Percentiles rank a stretch among this genome's conserved stretches.
Evolutionary conservation across 192 early-diverging fungal genomes (phyloP).

Genomic region (Entomortierella lignicola): DNA sequence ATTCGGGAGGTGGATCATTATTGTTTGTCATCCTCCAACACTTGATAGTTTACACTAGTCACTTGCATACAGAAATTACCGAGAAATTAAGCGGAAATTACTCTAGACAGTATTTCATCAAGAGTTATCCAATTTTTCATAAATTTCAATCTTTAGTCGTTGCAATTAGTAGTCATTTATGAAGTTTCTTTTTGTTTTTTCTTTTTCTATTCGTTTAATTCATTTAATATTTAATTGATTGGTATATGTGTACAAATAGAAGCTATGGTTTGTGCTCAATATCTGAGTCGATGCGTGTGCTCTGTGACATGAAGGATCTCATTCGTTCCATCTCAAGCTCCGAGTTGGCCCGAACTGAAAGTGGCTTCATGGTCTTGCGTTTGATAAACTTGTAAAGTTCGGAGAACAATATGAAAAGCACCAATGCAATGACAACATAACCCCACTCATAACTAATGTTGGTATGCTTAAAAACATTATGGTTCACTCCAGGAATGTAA

Average conservation of each 20-base stretch:
- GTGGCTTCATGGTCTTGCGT: conserved; percentile 46
- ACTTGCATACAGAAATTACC: no score
- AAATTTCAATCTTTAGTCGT: no score
- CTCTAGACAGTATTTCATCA: no score
- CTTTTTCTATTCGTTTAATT: no score
- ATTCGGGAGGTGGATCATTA: no score
- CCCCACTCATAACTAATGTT: conserved; percentile 49
- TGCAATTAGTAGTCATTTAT: no score
- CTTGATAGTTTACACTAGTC: no score
- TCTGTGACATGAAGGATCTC: conserved; percentile 18
- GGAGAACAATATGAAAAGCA: conserved; percentile 29
- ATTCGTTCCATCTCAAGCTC: conserved; percentile 36
- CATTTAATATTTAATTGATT: no score
- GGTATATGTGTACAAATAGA: background rate
- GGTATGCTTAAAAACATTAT: conserved; percentile 46
- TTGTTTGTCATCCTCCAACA: no score
- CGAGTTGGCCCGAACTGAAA: conserved; percentile 6
- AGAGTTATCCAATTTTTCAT: no score
- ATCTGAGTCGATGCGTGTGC: conserved; percentile 20
- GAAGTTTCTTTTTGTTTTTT: background rate
- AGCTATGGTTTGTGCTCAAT: background rate
- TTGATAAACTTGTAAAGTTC: conserved; percentile 52
- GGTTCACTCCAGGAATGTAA: conserved; percentile 51
- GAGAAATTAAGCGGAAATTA: no score
- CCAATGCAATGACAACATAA: conserved; percentile 13